phyloP scores from a whole-genome alignment of 305 asterid genomes.

The Rubia balearica region DNA sequence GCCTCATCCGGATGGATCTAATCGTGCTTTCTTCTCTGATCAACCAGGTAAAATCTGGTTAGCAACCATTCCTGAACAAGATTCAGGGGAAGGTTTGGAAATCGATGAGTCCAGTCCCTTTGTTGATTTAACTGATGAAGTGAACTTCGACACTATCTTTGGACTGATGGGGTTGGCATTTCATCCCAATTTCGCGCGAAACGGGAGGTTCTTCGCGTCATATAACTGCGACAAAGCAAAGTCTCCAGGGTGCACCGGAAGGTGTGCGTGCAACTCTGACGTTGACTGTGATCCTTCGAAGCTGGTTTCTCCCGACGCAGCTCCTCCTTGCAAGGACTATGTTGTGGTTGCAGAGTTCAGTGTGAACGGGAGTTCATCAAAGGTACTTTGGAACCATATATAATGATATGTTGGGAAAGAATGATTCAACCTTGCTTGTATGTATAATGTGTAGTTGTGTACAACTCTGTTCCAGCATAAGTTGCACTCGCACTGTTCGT shows the following conservation, averaged over 20 bases:
- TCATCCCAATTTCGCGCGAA: constrained; percentile 64
- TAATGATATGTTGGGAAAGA: not conserved
- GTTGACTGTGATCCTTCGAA: constrained; percentile 83
- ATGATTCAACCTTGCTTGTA: not conserved
- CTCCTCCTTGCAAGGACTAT: constrained; percentile 62
- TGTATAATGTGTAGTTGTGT: too few species aligned
- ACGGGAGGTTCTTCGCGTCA: constrained; percentile 89
- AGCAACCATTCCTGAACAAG: constrained; percentile 77
- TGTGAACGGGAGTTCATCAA: constrained; percentile 74
- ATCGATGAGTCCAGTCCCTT: constrained; percentile 73
- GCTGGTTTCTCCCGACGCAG: constrained; percentile 38
- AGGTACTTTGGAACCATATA: constrained; percentile 29
- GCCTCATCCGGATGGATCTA: constrained; percentile 90
- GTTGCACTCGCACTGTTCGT: too few species aligned
- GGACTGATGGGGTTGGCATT: constrained; percentile 98
- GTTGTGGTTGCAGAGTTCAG: constrained; percentile 64
- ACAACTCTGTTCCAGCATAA: too few species aligned
- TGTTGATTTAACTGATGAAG: constrained; percentile 81
- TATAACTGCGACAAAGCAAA: constrained; percentile 71
- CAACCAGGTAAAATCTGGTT: constrained; percentile 77
- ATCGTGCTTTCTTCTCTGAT: constrained; percentile 70
- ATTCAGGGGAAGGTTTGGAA: constrained; percentile 54
- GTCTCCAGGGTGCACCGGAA: constrained; percentile 66
- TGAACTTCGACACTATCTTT: constrained; percentile 49
- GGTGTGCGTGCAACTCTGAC: constrained; percentile 86